Base-by-base conservation (phyloP, 345 rosid genomes). In the Citrus unshiu region DNA sequence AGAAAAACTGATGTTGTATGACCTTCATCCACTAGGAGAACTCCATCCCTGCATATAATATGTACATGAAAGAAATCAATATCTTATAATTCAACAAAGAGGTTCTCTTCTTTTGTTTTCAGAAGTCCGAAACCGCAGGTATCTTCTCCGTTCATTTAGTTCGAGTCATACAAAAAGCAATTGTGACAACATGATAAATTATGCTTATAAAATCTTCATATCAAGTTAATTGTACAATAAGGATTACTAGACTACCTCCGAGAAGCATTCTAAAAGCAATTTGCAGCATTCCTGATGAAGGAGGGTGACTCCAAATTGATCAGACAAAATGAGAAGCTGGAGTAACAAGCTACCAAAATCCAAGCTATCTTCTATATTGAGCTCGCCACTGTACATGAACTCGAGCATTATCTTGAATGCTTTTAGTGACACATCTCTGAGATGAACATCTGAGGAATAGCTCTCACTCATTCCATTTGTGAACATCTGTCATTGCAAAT, bases 261-360 rank as follows among this genome's bases (percentile, higher is more conserved):
- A 87, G 72, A 96, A 93, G 76, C 91, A 92, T 87, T 94, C 98
- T 83, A 94, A 77, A 80, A 96, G 89, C 80, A 86, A 78, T 86
- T 93, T 94, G 95, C 94, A 93, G 93, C 99, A 96, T 83, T 96
- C 99, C 75, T 92, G 99, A 89, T 94, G 93, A 80, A 94, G 98
- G 27, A 87, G 85, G 76, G 87, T 85, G 77, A 94, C 89, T 70
- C 98, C 98, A 86, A 88, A 96, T 73, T 88, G 93, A 84, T 96
- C 99, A 75, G 98, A 89, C 63, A 96, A 88, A 75, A 94, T 77
- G 77, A 96, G 99, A 80, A 93, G 93, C 83, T 88, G 89, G 72
- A 97, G 95, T 81, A 94, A 84, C 83, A 93, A 84, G 70, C 88
- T 87, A 80, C 98, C 95, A 78, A 83, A 90, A 77, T 89, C 83